Conservation (phyloP, 345 rosid genomes). For the Arabis alpina region DNA sequence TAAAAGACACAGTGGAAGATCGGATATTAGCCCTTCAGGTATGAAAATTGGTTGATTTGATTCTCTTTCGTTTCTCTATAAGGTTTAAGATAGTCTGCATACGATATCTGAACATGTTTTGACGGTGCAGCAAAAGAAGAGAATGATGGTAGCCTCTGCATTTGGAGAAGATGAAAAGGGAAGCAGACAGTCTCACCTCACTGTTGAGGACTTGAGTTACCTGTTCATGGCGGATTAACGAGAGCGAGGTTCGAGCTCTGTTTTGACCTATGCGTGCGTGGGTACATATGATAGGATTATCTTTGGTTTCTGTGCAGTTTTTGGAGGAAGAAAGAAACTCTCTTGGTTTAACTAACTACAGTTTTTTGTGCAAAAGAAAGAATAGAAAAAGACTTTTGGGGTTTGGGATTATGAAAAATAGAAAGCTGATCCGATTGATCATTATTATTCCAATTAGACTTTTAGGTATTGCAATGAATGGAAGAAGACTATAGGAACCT, state of each 20-base stretch:
- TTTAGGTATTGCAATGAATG: constrained; percentile 30
- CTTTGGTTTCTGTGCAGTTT: constrained; percentile 37
- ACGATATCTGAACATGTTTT: constrained; percentile 15
- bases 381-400: constrained; percentile 13
- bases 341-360: constrained; percentile 36
- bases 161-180: constrained; percentile 92
- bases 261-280: constrained; percentile 33
- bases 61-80: background rate
- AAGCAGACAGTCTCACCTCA: constrained; percentile 77
- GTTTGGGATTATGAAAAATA: constrained; percentile 26
- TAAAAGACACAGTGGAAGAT: constrained; percentile 92
- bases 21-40: constrained; percentile 93
- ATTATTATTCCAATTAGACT: constrained; percentile 19
- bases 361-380: constrained; percentile 29
- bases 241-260: constrained; percentile 20
- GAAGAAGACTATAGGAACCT: constrained; percentile 23
- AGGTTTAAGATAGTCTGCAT: constrained; percentile 4
- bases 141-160: constrained; percentile 93
- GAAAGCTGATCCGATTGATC: constrained; percentile 35
- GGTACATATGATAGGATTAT: constrained; percentile 38
- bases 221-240: constrained; percentile 73
- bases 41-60: constrained; percentile 6
- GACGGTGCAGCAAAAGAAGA: constrained; percentile 80
- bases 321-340: constrained; percentile 33
- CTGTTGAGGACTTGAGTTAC: constrained; percentile 84